Evolutionary conservation across 2,329 filamentous ascomycete species (phyloP), one percentile per base, ranked within the genome.

Genomic region (Cylindrodendrum hubeiense): DNA sequence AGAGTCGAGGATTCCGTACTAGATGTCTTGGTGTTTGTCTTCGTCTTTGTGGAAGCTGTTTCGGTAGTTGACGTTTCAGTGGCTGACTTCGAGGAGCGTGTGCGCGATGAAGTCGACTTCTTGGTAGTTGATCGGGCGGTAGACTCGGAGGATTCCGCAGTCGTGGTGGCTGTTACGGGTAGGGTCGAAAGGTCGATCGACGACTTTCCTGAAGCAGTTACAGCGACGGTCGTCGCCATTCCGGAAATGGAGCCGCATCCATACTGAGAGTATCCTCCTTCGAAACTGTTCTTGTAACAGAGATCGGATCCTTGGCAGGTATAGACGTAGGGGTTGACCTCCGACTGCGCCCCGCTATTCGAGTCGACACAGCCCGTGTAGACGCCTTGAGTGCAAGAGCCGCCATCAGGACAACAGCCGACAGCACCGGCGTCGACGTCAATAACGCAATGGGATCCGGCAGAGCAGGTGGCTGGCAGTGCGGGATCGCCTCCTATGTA

Each of bases 371-470:
- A 90, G 41, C 80, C 82, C 3, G 87, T 90, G 73, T 83, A 90
- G 41, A 90, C 83, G 57, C 87, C 87, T 4, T 81, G 79, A 2
- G 84, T 85, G 74, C 87, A 90, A 7, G 81, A 71, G 3, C 78
- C 82, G 15, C 75, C 75, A 68, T 89, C 80, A 1, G 87, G 86
- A 71, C 87, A 90, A 73, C 86, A 89, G 50, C 86, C 86, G 33
- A 89, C 79, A n/a, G 83, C 83, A 28, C 81, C 80, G 60, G 84
- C 80, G 19, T 79, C 77, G 21, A 79, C 76, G 66, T 89, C 86
- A 46, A 86, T 77, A 24, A 86, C 87, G 72, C 87, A 90, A 74
- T 89, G 86, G 39, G 86, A 89, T 34, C 87, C 87, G 0, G 83
- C 81, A 28, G 81, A 83, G 73, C 87, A 90, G 39, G 87, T 89